Base-by-base conservation (phyloP, 495 filamentous ascomycete species). In the Evansstolkia leycettana region DNA sequence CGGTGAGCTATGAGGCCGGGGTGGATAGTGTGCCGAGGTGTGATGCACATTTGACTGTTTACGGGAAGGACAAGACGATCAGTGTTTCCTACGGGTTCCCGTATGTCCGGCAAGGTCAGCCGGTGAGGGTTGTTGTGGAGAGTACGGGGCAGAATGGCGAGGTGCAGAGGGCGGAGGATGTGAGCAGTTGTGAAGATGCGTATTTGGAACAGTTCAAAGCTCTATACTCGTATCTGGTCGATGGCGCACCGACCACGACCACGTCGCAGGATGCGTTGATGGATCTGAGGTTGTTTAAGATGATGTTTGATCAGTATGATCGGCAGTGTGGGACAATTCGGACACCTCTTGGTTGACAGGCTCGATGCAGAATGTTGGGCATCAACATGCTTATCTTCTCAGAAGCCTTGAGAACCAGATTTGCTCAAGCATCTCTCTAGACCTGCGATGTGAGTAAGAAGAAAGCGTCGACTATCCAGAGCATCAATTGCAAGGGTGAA, bases 31-130 rank as follows among this genome's bases (percentile, higher is more conserved):
- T 78, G 1, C 69, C 73, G 4, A 39, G 60, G 0, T 75, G 73
- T 34, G 74, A 78, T 43, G 67, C 74, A 0, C 69, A 73, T 46
- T 34, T 78, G 2, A 65, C 62, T 7, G 53, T 78, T 1, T 76
- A 73, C 39, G 60, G 62, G 2, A 44, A 56, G 28, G 48, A 48
- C 3, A 78, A 76, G 55, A 60, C 57, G 0, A 33, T 64, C 6
- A 57, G 40, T 11, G 45, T 78, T 2, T 32, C 62, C 24, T 76
- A 72, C 43, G 60, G 75, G 23, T 65, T 71, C 0, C 73, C 71
- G 0, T 69, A 65, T 39, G 58, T 68, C n/a, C 24, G 7, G 0
- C 62, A 60, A 28, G 66, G 55, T 0, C 48, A 62, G n/a, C 61
- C 59, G 0, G 59, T 72, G 34, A 57, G 43, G 9, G 60, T 75